phyloP scores from a whole-genome alignment of 495 filamentous ascomycete species.

The Parmelia sp. region DNA sequence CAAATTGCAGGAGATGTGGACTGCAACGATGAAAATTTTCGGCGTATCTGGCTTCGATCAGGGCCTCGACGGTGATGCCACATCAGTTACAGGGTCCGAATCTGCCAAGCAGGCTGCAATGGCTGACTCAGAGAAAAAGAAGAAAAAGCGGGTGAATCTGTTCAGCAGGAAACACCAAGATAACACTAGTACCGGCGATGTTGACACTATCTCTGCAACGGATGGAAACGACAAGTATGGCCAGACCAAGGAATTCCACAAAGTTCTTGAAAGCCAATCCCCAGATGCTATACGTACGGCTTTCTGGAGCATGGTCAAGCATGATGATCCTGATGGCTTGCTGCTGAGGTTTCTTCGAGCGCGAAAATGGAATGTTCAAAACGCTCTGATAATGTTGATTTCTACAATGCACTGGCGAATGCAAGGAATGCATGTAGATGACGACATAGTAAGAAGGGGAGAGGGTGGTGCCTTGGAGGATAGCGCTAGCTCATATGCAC shows the following conservation, averaged over 20 bases:
- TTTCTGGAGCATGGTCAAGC: constrained; percentile 95
- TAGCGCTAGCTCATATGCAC: constrained; percentile 42
- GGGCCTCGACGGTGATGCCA: constrained; percentile 26
- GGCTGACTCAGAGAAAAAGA: constrained; percentile 50
- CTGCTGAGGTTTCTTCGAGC: constrained; percentile 86
- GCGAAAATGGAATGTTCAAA: constrained; percentile 92
- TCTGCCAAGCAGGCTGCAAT: constrained; percentile 19
- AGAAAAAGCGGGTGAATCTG: constrained; percentile 36
- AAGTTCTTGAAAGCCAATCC: constrained; percentile 64
- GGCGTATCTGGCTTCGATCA: constrained; percentile 48
- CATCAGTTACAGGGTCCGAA: constrained; percentile 27
- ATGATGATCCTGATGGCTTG: constrained; percentile 85
- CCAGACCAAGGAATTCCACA: constrained; percentile 77
- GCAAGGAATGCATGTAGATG: constrained; percentile 75
- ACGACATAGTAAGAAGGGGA: constrained; percentile 75
- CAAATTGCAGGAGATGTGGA: constrained; percentile 86
- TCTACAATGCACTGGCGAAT: constrained; percentile 89
- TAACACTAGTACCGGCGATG: constrained; percentile 34
- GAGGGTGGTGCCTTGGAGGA: constrained; percentile 61
- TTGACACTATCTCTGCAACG: constrained; percentile 22
- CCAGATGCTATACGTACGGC: constrained; percentile 74
- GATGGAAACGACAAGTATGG: constrained; percentile 88
- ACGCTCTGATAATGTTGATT: constrained; percentile 88
- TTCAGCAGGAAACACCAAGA: constrained; percentile 59
- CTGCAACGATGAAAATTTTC: constrained; percentile 68